phyloP scores from a whole-genome alignment of 1,139 yeast species.

The Yamadazyma sp. region DNA sequence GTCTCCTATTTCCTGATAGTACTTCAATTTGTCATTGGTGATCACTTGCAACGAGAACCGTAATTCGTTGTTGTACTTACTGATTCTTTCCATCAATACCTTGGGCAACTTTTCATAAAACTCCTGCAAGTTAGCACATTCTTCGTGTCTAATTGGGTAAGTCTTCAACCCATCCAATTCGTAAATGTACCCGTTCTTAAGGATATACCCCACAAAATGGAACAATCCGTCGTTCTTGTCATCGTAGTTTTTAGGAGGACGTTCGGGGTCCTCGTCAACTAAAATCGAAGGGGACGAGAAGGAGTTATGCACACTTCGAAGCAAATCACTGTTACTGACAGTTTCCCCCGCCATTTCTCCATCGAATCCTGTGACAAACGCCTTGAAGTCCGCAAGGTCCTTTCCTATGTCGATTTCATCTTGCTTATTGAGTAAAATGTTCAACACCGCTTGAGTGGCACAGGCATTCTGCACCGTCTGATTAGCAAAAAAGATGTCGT shows the following conservation, averaged over 20 bases:
- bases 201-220: constrained; percentile 62
- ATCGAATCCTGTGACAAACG: constrained; percentile 57
- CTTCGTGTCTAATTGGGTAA: constrained; percentile 57
- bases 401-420: constrained; percentile 48
- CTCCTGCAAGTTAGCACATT: constrained; percentile 37
- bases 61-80: constrained; percentile 50
- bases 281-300: constrained; percentile 59
- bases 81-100: constrained; percentile 47
- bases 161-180: constrained; percentile 67
- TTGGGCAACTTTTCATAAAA: constrained; percentile 44
- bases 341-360: constrained; percentile 63
- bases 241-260: constrained; percentile 27
- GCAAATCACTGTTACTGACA: constrained; percentile 59
- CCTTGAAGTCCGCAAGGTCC: constrained; percentile 48
- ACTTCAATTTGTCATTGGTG: constrained; percentile 49
- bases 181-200: constrained; percentile 49
- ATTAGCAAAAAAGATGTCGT: constrained; percentile 57
- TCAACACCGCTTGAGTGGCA: constrained; percentile 76
- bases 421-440: constrained; percentile 45
- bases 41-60: constrained; percentile 62
- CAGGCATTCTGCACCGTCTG: constrained; percentile 73
- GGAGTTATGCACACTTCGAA: constrained; percentile 62
- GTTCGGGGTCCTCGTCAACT: constrained; percentile 40
- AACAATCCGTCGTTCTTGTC: constrained; percentile 55
- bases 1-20: constrained; percentile 40